Evolutionary conservation across 441 rosid genomes (phyloP).

Genomic region (Bocquillonia castaneifolia): DNA sequence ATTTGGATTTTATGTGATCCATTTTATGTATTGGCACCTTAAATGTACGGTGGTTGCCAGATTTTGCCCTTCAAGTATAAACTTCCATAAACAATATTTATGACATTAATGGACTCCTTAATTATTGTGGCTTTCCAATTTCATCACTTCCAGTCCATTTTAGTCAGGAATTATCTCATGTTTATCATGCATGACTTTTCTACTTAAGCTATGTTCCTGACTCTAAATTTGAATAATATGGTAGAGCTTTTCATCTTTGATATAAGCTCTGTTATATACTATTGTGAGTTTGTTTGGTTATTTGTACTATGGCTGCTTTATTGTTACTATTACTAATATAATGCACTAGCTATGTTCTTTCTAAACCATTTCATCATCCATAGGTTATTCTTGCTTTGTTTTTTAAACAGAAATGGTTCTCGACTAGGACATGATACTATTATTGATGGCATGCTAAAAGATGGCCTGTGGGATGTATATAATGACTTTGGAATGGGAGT

Average conservation of each 20-base stretch:
- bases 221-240: not conserved
- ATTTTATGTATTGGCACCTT: not conserved
- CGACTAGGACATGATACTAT: slow-evolving; percentile 75
- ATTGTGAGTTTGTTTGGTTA: not conserved
- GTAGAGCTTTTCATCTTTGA: not conserved
- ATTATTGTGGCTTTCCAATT: not conserved
- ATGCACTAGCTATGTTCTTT: no score
- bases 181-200: not conserved
- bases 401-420: slow-evolving; percentile 67
- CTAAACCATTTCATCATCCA: no score
- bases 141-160: not conserved
- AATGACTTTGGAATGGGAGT: slow-evolving; percentile 91
- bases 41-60: no score
- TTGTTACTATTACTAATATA: not conserved
- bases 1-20: not conserved
- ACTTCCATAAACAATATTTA: no score
- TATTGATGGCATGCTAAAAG: slow-evolving; percentile 87
- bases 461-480: slow-evolving; percentile 96
- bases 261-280: not conserved
- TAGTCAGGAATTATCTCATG: not conserved
- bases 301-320: not conserved
- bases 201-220: not conserved
- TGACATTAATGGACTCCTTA: not conserved
- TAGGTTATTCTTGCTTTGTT: slow-evolving; percentile 4
- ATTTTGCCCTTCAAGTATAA: no score